Base-by-base conservation (phyloP, 2,329 filamentous ascomycete genomes). In the Aphanocladium album region DNA sequence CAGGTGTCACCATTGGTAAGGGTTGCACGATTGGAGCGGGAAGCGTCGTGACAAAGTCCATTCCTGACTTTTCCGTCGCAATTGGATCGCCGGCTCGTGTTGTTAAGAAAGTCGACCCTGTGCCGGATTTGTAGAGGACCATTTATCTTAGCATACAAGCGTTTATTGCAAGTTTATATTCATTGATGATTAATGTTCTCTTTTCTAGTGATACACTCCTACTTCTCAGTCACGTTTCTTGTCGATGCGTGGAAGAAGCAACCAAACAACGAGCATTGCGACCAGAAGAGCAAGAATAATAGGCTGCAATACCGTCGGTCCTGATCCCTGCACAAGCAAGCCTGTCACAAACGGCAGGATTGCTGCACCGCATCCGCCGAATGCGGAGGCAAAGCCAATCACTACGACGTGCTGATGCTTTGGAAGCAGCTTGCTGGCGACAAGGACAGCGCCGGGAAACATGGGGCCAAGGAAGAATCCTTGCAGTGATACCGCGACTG, bases 391-490 rank as follows among this genome's bases (percentile, higher is more conserved):
- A 65, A 95, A 93, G 0, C 90, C 90, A 65, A 95, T 90, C 0
- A 87, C 83, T 23, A 82, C 83, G 35, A 93, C 89, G 68, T 95
- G 90, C n/a, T 92, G 74, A 62, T 90, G 82, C 47, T 81, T 80
- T 0, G 90, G 90, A 2, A 95, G 78, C 3, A 76, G 77, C 67
- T 89, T 90, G 0, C 88, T 90, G 30, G 87, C 84, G 3, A 84
- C 85, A 0, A 91, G 84, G 1, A 93, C 80, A 0, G 82, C 88
- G 2, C 86, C 87, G 0, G 90, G 89, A 72, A 93, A 93, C 19
- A 93, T 72, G 0, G 90, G 90, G 0, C 90, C 90, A 0, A 95
- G 79, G 69, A 93, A 91, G 78, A 93, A 91, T 0, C 90, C 90
- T 63, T 91, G 83, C 0, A 93, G 71, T 0, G 85, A 78, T 12